Percentiles rank a stretch among this genome's conserved stretches.
phyloP scores from a whole-genome alignment of 352 stramenopile genomes.

The Globisporangium okanoganense region DNA sequence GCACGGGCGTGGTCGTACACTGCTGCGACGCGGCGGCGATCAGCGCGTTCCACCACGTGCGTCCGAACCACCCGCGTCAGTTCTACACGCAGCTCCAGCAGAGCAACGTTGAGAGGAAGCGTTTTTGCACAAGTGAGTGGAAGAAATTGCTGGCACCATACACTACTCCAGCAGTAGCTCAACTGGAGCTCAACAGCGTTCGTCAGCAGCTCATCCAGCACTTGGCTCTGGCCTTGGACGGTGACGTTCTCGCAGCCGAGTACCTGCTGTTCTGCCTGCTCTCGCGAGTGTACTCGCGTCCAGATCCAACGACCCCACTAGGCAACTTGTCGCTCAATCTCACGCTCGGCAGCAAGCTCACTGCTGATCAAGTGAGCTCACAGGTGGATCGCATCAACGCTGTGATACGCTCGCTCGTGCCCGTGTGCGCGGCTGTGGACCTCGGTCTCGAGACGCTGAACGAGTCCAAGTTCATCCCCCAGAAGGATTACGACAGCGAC shows the following conservation, averaged over 20 bases:
- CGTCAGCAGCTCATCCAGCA: conserved; percentile 41
- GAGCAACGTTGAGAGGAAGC: conserved; percentile 30
- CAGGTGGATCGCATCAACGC: conserved; percentile 25
- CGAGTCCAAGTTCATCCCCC: conserved; percentile 50
- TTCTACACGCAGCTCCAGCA: conserved; percentile 29
- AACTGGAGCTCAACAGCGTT: conserved; percentile 20
- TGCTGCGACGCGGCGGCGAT: conserved; percentile 46
- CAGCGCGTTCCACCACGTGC: conserved; percentile 41
- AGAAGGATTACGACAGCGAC: conserved; percentile 80
- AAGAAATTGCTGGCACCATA: conserved; percentile 17
- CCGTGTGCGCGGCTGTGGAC: conserved; percentile 45
- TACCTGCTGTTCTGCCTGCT: conserved; percentile 69
- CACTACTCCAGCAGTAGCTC: neutral
- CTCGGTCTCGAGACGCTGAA: conserved; percentile 65
- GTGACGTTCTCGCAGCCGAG: conserved; percentile 56
- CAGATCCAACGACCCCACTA: conserved; percentile 54
- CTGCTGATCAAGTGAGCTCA: neutral
- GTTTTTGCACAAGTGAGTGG: conserved; percentile 41
- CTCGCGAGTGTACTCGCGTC: conserved; percentile 67
- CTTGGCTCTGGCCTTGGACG: conserved; percentile 30
- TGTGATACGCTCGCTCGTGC: conserved; percentile 45
- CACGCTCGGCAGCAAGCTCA: conserved; percentile 19
- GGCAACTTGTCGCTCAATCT: conserved; percentile 78
- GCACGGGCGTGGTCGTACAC: conserved; percentile 56
- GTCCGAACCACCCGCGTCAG: conserved; percentile 33